Evolutionary conservation across 225 moss, liverwort and hornwort species (phyloP).

Genomic region (Antitrichia curtipendula): DNA sequence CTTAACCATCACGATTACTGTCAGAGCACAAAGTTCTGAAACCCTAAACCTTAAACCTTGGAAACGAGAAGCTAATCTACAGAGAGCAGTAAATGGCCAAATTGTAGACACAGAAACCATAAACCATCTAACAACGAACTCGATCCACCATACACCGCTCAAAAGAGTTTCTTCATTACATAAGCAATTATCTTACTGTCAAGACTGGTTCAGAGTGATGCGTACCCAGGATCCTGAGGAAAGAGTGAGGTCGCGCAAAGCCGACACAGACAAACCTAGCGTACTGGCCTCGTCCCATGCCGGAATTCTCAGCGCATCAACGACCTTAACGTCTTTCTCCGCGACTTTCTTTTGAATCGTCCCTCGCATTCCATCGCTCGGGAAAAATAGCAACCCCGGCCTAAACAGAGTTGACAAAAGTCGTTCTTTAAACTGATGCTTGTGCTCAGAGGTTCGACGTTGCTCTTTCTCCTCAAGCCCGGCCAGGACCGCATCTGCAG

Average conservation of each 20-base stretch:
- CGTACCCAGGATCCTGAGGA: conserved; percentile 53
- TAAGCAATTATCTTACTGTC: neutral
- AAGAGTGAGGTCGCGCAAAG: conserved; percentile 29
- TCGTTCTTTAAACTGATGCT: neutral
- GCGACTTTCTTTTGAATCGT: neutral
- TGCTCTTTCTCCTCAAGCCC: neutral
- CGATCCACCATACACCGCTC: neutral
- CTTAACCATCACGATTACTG: neutral
- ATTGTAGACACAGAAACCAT: neutral
- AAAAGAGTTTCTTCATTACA: neutral
- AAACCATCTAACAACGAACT: neutral
- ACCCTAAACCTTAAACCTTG: conserved; percentile 22
- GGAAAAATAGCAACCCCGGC: conserved; percentile 34
- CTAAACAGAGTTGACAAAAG: neutral
- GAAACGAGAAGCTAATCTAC: neutral
- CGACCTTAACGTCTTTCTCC: neutral
- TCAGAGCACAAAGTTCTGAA: neutral
- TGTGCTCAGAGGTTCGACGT: neutral
- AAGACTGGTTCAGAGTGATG: neutral
- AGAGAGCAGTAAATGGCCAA: neutral
- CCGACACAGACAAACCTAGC: conserved; percentile 44
- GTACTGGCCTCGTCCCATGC: conserved; percentile 33
- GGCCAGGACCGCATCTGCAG: conserved; percentile 12
- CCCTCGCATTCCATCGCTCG: conserved; percentile 4
- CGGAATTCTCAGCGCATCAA: neutral